Base-by-base conservation (phyloP, 352 stramenopile species). In the Saprolegnia diclina region DNA sequence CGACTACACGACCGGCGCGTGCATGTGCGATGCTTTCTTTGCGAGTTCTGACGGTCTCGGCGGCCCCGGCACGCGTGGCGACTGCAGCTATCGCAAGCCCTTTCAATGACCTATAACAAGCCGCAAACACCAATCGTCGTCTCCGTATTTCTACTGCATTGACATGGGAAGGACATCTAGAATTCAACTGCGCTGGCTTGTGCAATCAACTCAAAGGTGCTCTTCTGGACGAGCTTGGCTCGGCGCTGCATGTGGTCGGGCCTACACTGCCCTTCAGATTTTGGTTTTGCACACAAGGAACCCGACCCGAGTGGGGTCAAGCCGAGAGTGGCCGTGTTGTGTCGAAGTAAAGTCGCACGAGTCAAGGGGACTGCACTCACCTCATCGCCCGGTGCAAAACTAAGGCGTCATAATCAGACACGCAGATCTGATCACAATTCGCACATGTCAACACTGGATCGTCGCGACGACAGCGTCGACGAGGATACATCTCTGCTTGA, bases 31-130 rank as follows among this genome's bases (percentile, higher is more conserved):
- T 64, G 55, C 72, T 24, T 79, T 87, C 64, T 92, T 85, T 63
- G 81, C 80, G 56, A 85, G 81, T 46, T 92, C 82, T 61, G 67
- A 95, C 54, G 85, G 87, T 35, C 85, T 87, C 35, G 83, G 87
- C 18, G 80, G 79, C 0, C 72, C 78, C 0, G 87, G 87, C 1
- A 76, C 71, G 24, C 88, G 88, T 45, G 80, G 79, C 18, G 86
- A 95, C 74, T 95, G 87, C 73, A 85, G 87, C 21, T 89, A 80
- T 68, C 79, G 69, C 42, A 50, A 9, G 53, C 21, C 1, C 70
- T 9, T 40, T 56, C 22, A 57, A 7, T 45, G 14, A 45, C 14
- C 7, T 14, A 45, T 45, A n/a, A n/a, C n/a, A n/a, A n/a, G n/a
- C n/a, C n/a, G n/a, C n/a, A n/a, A n/a, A n/a, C n/a, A n/a, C n/a